These are phyloP conservation scores for Phycomyces blakesleeanus DNA, from an alignment of 192 early-diverging fungal species.

Conservation along the genomic window DNA sequence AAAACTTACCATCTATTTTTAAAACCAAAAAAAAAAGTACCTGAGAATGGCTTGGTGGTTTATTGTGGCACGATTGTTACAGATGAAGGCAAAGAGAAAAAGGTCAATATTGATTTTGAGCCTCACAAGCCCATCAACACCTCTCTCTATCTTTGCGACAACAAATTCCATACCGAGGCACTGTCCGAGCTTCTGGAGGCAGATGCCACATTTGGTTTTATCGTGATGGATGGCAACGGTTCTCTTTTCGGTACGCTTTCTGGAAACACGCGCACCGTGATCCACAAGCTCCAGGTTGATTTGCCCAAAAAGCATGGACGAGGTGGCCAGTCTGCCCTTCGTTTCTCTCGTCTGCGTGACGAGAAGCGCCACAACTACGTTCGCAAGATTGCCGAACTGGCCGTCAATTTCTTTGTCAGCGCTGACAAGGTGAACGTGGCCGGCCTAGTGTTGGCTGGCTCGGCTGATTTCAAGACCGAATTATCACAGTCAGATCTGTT, in stretches of 20 bases:
- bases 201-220: conserved; percentile 97
- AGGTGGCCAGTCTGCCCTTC: conserved; percentile 99
- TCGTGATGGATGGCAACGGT: conserved; percentile 99
- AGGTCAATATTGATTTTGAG: conserved; percentile 98
- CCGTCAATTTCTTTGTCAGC: conserved; percentile 94
- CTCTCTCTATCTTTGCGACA: conserved; percentile 96
- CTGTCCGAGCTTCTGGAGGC: conserved; percentile 87
- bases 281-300: conserved; percentile 94
- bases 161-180: conserved; percentile 98
- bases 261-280: conserved; percentile 90
- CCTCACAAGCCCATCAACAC: conserved; percentile 99
- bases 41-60: conserved; percentile 91
- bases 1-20: too few species aligned
- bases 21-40: conserved; percentile 48
- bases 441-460: conserved; percentile 94
- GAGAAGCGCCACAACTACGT: conserved; percentile 99
- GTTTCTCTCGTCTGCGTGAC: conserved; percentile 98
- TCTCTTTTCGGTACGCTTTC: conserved; percentile 92
- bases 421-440: conserved; percentile 75
- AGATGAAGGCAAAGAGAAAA: conserved; percentile 99
- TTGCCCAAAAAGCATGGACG: conserved; percentile 99
- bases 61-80: conserved; percentile 96
- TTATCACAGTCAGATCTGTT: conserved; percentile 95
- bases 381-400: conserved; percentile 94
- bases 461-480: conserved; percentile 98